Base-by-base conservation (phyloP, 2,329 filamentous ascomycete genomes). In the Botrytis squamosa region DNA sequence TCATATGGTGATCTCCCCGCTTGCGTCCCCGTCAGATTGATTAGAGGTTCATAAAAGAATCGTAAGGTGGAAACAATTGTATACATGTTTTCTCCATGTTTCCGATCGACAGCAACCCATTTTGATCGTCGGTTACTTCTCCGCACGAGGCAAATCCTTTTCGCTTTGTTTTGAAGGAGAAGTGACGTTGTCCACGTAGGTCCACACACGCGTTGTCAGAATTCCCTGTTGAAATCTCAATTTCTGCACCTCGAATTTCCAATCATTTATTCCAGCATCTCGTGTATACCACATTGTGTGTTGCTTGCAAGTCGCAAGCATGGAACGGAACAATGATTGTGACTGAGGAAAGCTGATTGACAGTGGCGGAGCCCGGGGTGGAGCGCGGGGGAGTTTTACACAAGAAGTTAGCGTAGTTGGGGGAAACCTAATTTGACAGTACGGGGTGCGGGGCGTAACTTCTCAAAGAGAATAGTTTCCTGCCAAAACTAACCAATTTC, bases 91-190 rank as follows among this genome's bases (percentile, higher is more conserved):
- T 55, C 7, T 29, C 52, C 52, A 55, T 55, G 6, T 55, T 55
- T 18, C 52, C 52, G n/a, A 18, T 29, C 14, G n/a, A 18, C n/a
- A 12, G 12, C n/a, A 55, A 55, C 1, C 14, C 14, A 8, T 29
- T 46, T 71, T 22, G 44, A 76, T 29, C 9, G 38, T 66, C 29
- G 64, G 44, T 38, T 49, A n/a, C 33, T 49, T 36, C 42, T 14
- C 29, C 22, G 38, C 60, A 44, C 38, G 38, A 44, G 22, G 40
- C 38, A 20, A n/a, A 62, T 10, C 12, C 36, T 62, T 14, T 52
- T n/a, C 25, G 25, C 36, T 36, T 9, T 49, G 25, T 49, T 36
- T 9, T 49, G 10, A n/a, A 40, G 22, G 10, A 38, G 36, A 67
- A n/a, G 64, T 12, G 64, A 46, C 33, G 33, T 38, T 67, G 64